Evolutionary conservation across 225 moss, liverwort and hornwort genomes (phyloP).

Genomic region (Marchantia paleacea): DNA sequence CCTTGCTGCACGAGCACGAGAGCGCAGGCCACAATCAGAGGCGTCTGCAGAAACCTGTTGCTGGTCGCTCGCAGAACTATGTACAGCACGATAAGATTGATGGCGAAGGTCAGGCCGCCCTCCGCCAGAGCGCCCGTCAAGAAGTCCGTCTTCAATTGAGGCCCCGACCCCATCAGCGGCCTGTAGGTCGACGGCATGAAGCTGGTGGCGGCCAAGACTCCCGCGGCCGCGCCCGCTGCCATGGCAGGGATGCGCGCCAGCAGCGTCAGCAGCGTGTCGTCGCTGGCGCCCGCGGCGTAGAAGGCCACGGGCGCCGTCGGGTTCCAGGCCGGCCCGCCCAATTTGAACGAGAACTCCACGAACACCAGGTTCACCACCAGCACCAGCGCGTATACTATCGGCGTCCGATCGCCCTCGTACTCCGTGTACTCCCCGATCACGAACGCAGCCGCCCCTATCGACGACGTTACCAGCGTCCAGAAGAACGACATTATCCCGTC

Average conservation of each 20-base stretch:
- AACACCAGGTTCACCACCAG: slow-evolving; percentile 47
- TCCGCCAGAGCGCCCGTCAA: slow-evolving; percentile 55
- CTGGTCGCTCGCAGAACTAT: slow-evolving; percentile 56
- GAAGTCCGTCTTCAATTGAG: slow-evolving; percentile 49
- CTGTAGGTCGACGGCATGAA: slow-evolving; percentile 53
- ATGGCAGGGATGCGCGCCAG: slow-evolving; percentile 63
- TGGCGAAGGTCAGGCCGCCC: slow-evolving; percentile 56
- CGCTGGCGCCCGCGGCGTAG: slow-evolving; percentile 53
- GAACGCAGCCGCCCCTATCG: slow-evolving; percentile 40
- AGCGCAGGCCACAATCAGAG: slow-evolving; percentile 49
- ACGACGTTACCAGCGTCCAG: slow-evolving; percentile 53
- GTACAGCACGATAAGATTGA: slow-evolving; percentile 71
- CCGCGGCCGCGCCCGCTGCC: slow-evolving; percentile 63
- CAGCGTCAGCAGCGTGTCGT: slow-evolving; percentile 54
- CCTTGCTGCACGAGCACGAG: slow-evolving; percentile 50
- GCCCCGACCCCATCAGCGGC: slow-evolving; percentile 61
- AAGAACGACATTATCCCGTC: slow-evolving; percentile 64
- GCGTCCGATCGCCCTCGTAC: slow-evolving; percentile 40
- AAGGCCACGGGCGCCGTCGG: slow-evolving; percentile 70
- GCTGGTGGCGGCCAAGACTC: slow-evolving; percentile 45
- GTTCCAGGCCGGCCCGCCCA: slow-evolving; percentile 74
- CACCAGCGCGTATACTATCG: slow-evolving; percentile 36
- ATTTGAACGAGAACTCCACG: slow-evolving; percentile 34
- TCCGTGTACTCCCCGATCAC: slow-evolving; percentile 37
- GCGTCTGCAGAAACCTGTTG: slow-evolving; percentile 51